Evolutionary conservation across 1,284 basidiomycete genomes (phyloP).

Genomic region (Trichosporon faecale): DNA sequence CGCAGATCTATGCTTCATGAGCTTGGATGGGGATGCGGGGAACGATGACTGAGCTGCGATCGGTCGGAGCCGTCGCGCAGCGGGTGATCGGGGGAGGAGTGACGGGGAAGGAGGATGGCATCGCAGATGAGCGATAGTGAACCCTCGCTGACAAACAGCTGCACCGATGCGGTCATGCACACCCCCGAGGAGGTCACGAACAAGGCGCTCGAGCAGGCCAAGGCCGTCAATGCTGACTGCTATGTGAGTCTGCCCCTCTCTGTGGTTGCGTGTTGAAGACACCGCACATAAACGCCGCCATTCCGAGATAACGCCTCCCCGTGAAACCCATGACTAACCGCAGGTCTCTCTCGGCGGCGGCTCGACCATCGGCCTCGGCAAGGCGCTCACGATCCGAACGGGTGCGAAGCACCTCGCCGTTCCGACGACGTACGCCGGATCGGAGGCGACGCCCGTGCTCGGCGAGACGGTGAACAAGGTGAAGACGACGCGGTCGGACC

Average conservation of each 20-base stretch:
- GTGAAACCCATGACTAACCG: background rate
- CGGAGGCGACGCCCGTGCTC: slow-evolving; percentile 55
- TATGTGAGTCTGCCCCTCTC: slow-evolving; percentile 38
- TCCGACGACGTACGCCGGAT: slow-evolving; percentile 56
- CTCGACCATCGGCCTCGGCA: slow-evolving; percentile 54
- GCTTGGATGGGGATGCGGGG: too few relatives aligned
- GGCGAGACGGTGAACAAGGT: slow-evolving; percentile 55
- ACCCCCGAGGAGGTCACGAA: slow-evolving; percentile 54
- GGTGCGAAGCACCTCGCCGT: slow-evolving; percentile 55
- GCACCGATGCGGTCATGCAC: slow-evolving; percentile 55
- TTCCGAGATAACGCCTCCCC: background rate
- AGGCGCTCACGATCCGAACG: slow-evolving; percentile 54
- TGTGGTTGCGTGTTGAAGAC: background rate
- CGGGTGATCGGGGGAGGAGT: too few relatives aligned
- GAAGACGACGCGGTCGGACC: slow-evolving; percentile 54
- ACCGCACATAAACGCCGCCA: background rate
- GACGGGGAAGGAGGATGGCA: too few relatives aligned
- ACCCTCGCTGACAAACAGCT: slow-evolving; percentile 19
- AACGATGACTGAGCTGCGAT: too few relatives aligned
- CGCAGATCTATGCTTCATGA: too few relatives aligned
- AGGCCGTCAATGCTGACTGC: slow-evolving; percentile 51
- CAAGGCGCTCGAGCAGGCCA: slow-evolving; percentile 39
- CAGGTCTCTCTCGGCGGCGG: slow-evolving; percentile 52
- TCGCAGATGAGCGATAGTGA: too few relatives aligned
- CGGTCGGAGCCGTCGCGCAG: too few relatives aligned